Evolutionary conservation across 352 stramenopile species (phyloP).

Genomic region (Hyaloperonospora arabidopsidis): DNA sequence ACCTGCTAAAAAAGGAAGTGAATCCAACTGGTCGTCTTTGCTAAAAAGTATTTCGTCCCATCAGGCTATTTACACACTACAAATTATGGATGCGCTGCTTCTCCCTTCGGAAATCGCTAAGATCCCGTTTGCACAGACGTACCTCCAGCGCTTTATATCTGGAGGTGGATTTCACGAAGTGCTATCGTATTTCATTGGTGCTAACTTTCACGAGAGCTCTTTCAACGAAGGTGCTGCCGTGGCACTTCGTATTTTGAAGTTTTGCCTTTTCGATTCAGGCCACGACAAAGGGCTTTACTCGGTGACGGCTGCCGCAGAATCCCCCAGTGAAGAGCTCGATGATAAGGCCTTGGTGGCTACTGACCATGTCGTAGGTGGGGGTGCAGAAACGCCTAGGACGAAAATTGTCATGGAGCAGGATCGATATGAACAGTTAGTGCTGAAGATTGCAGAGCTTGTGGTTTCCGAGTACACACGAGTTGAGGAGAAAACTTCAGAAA

Average conservation of each 20-base stretch:
- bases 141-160: conserved; percentile 65
- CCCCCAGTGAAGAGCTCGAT: conserved; percentile 11
- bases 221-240: conserved; percentile 83
- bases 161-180: conserved; percentile 77
- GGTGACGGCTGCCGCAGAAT: conserved; percentile 21
- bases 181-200: conserved; percentile 71
- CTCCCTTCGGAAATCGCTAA: conserved; percentile 61
- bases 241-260: conserved; percentile 76
- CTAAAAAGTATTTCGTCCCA: conserved; percentile 67
- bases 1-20: conserved; percentile 18
- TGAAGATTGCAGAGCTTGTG: conserved; percentile 74
- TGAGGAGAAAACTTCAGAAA: conserved; percentile 23
- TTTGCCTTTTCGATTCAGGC: conserved; percentile 70
- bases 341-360: conserved; percentile 15
- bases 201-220: conserved; percentile 56
- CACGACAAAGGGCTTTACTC: conserved; percentile 42
- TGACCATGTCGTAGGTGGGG: conserved; percentile 2
- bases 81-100: conserved; percentile 81
- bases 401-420: conserved; percentile 51
- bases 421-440: conserved; percentile 62
- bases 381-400: conserved; percentile 17
- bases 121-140: conserved; percentile 49
- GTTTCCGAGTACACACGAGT: conserved; percentile 56
- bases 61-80: conserved; percentile 79
- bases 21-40: conserved; percentile 55